A percentile compares a stretch with the other conserved stretches of the same genome.
These are phyloP conservation scores for Sporothrix sp. DNA, from an alignment of 2,329 filamentous ascomycete genomes.

Conservation along the genomic window DNA sequence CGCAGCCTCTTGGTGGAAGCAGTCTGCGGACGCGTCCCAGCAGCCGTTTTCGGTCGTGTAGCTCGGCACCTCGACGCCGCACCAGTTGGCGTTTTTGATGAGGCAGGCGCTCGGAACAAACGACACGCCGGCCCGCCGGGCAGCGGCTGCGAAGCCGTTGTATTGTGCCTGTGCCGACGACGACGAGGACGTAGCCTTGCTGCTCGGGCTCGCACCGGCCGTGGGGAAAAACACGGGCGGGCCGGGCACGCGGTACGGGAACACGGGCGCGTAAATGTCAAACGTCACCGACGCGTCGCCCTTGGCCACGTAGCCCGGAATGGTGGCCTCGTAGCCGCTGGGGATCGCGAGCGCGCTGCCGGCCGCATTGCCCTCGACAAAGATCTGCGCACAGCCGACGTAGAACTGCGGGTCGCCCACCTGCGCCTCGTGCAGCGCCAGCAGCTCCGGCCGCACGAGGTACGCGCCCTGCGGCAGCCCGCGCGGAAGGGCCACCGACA, in stretches of 20 bases:
- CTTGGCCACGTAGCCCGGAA: slow-evolving; percentile 54
- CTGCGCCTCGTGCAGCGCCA: slow-evolving; percentile 56
- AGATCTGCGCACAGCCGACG: slow-evolving; percentile 61
- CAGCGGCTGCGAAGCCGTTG: slow-evolving; percentile 24
- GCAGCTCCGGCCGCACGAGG: slow-evolving; percentile 59
- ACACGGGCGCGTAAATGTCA: slow-evolving; percentile 42
- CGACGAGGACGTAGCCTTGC: neutral
- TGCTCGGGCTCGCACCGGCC: slow-evolving; percentile 4
- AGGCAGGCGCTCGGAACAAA: slow-evolving; percentile 45
- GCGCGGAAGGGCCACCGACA: slow-evolving; percentile 52
- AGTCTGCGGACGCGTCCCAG: slow-evolving; percentile 45
- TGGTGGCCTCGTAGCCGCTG: slow-evolving; percentile 42
- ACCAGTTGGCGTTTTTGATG: slow-evolving; percentile 64
- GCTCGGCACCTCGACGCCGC: slow-evolving; percentile 47
- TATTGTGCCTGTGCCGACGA: too few species aligned
- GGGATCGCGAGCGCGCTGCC: slow-evolving; percentile 34
- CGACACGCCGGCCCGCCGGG: slow-evolving; percentile 31
- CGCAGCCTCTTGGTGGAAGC: slow-evolving; percentile 48
- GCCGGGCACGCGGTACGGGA: slow-evolving; percentile 51
- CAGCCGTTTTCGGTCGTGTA: slow-evolving; percentile 50
- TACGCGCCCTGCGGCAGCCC: slow-evolving; percentile 57
- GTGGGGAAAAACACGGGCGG: slow-evolving; percentile 42
- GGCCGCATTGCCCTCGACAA: slow-evolving; percentile 36
- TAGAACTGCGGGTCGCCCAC: slow-evolving; percentile 61
- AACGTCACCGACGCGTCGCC: slow-evolving; percentile 48